Evolutionary conservation across 352 stramenopile genomes (phyloP), one percentile per base, ranked within the genome.

Genomic region (Pythium sp.): DNA sequence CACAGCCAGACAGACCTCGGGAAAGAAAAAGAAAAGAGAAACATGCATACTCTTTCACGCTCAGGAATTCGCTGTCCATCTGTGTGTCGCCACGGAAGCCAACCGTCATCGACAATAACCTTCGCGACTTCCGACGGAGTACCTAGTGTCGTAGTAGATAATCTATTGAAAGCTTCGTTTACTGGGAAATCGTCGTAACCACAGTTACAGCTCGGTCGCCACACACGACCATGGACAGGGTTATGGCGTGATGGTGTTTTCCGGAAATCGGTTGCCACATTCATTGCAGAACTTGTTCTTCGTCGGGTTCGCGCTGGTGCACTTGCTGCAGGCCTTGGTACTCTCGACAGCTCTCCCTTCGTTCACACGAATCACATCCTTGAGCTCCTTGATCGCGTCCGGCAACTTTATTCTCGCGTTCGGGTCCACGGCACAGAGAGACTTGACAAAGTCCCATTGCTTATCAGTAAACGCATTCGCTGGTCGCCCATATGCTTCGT

Each of bases 391-490:
- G n/a, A 63, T 63, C 8, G 8, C 38, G 14, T 22, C 3, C 18
- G 34, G 11, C 58, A 63, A 30, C 0, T 24, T 34, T 7, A 38
- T 12, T 6, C 58, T 22, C n/a, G 47, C 24, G 1, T 8, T 51
- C 6, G 57, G 22, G 4, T 65, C 28, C 58, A 32, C 67, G 4
- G 63, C 63, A 11, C 68, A 74, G 60, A 74, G 72, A 1, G 58
- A 65, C 26, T 67, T 28, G 8, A 77, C 51, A 12, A 77, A 49
- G 5, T 64, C 32, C 68, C 68, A 77, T 32, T 77, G 68, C n/a
- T 72, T 63, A 11, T 74, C 68, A 11, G 15, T 72, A 9, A 74
- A 51, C 22, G 49, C 58, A 18, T 22, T 20, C 4, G 15, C 43
- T 2, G 71, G 71, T 22, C 61, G 61, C 2, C 3, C 32, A 28